These are phyloP conservation scores for Pythium monospermum DNA, from an alignment of 352 stramenopile species.

Conservation along the genomic window DNA sequence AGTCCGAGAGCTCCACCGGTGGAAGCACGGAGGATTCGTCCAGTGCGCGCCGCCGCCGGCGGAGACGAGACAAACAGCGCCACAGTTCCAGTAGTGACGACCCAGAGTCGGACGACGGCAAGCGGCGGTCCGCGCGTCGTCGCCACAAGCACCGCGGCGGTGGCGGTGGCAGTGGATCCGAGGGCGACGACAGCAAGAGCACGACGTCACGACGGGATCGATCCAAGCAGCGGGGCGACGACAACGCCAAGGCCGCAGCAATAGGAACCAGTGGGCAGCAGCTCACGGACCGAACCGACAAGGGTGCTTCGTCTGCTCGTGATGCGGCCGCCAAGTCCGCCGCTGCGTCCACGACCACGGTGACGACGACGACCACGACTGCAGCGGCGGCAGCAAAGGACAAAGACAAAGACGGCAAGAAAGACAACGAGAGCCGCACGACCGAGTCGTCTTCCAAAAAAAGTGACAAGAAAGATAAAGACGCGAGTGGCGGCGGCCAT, in stretches of 20 bases:
- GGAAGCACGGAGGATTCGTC: conserved; percentile 47
- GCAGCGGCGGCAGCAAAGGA: not conserved
- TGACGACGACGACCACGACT: conserved; percentile 1
- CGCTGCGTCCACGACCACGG: not conserved
- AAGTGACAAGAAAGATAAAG: conserved; percentile 22
- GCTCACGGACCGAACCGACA: conserved; percentile 17
- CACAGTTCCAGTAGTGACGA: conserved; percentile 57
- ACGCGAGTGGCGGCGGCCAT: conserved; percentile 24
- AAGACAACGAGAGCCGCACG: conserved; percentile 52
- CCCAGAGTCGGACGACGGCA: conserved; percentile 44
- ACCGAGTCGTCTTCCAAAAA: conserved; percentile 22
- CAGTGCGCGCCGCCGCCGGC: conserved; percentile 29
- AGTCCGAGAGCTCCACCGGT: conserved; percentile 43
- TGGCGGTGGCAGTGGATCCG: conserved; percentile 18
- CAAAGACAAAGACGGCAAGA: conserved; percentile 15
- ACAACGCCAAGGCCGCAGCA: conserved; percentile 24
- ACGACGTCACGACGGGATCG: conserved; percentile 12
- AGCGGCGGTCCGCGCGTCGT: conserved; percentile 21
- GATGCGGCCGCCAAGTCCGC: too few relatives aligned
- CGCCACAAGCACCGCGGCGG: conserved; percentile 34
- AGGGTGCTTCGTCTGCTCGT: conserved; percentile 7
- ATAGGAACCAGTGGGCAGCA: conserved; percentile 1
- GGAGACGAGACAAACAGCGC: conserved; percentile 35
- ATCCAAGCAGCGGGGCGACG: conserved; percentile 33
- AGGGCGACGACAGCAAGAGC: conserved; percentile 7